Evolutionary conservation across 2,329 filamentous ascomycete genomes (phyloP).

Genomic region (Xylariaceae sp.): DNA sequence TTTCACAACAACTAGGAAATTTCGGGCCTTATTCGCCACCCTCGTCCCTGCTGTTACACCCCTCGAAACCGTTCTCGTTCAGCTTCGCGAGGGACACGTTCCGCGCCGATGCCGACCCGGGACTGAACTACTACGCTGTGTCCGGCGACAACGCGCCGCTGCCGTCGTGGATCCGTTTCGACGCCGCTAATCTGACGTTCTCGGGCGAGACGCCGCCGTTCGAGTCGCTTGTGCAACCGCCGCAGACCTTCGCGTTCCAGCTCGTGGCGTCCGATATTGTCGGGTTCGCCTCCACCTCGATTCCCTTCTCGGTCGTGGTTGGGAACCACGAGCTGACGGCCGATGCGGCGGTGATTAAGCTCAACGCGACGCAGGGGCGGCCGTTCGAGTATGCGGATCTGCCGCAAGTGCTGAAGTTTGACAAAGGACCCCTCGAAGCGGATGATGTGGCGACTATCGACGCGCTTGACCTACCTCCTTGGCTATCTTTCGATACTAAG

Average conservation of each 20-base stretch:
- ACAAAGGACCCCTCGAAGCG: conserved; percentile 53
- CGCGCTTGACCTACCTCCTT: conserved; percentile 60
- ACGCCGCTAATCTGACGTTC: conserved; percentile 65
- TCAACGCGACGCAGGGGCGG: conserved; percentile 60
- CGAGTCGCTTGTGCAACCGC: conserved; percentile 64
- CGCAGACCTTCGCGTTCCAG: conserved; percentile 72
- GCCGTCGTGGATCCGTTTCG: conserved; percentile 83
- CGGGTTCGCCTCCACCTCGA: conserved; percentile 71
- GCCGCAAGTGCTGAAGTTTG: conserved; percentile 55
- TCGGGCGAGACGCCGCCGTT: conserved; percentile 70
- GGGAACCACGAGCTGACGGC: conserved; percentile 71
- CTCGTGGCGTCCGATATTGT: conserved; percentile 78
- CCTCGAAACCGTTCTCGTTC: conserved; percentile 57
- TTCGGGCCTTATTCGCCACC: conserved; percentile 65
- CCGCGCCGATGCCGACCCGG: conserved; percentile 44
- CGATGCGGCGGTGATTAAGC: conserved; percentile 55
- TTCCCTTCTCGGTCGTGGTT: conserved; percentile 72
- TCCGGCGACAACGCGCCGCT: conserved; percentile 78
- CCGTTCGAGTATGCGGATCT: conserved; percentile 58
- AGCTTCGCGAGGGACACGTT: conserved; percentile 65
- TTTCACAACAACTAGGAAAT: conserved; percentile 59
- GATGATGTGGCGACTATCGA: conserved; percentile 56
- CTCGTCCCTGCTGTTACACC: conserved; percentile 58
- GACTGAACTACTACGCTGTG: conserved; percentile 74
- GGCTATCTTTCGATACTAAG: conserved; percentile 67